A percentile compares a stretch with the other conserved stretches of the same genome.
These are phyloP conservation scores for Trichomonas tenax DNA, from an alignment of 208 protist species.

Conservation along the genomic window DNA sequence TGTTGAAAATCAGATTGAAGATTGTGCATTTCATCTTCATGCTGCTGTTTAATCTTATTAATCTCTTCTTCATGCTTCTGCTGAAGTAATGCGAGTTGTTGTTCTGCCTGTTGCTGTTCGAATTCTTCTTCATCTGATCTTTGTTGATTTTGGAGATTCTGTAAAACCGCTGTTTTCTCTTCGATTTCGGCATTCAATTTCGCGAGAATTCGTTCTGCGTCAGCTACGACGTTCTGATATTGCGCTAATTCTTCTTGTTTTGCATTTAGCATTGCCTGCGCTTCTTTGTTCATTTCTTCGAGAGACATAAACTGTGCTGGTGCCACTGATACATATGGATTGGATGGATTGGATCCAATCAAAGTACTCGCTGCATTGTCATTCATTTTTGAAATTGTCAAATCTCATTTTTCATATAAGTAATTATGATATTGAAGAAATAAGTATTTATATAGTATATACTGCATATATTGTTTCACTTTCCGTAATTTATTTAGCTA, in stretches of 20 bases:
- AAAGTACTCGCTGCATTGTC: background rate
- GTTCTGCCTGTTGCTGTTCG: background rate
- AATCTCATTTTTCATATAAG: no score
- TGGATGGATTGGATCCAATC: background rate
- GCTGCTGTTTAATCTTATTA: background rate
- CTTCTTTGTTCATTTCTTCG: conserved; percentile 20
- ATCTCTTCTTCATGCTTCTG: background rate
- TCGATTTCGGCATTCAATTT: background rate
- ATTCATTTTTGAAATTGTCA: background rate
- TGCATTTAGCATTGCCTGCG: background rate
- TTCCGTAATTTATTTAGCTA: no score
- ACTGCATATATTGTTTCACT: no score
- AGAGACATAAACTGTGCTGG: background rate
- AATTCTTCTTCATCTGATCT: background rate
- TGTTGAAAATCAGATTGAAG: background rate
- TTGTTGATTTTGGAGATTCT: background rate
- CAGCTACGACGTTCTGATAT: background rate
- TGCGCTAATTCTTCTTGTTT: background rate
- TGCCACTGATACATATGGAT: background rate
- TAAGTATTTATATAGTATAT: no score
- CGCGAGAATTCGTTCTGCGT: background rate
- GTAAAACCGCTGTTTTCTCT: background rate
- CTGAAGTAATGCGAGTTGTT: background rate
- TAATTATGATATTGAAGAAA: no score
- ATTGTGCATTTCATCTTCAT: background rate